These are phyloP conservation scores for Phytophthora chlamydospora DNA, from an alignment of 352 stramenopile genomes.

Conservation along the genomic window DNA sequence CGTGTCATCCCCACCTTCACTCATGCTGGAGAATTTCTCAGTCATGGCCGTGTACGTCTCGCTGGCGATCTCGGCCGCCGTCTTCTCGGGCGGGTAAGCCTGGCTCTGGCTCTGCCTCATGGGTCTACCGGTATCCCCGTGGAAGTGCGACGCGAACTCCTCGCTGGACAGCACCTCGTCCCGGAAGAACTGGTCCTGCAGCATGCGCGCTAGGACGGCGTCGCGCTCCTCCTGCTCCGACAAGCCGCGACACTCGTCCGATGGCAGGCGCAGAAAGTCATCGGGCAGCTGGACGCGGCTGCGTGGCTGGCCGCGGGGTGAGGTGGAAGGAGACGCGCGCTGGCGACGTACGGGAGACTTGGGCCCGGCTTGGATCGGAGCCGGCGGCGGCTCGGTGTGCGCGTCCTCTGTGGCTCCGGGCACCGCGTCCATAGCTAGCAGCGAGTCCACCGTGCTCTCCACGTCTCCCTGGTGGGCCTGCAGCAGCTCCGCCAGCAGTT, in stretches of 20 bases:
- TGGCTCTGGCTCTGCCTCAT: constrained; percentile 21
- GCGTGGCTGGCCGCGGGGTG: constrained; percentile 13
- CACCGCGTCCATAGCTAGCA: constrained; percentile 71
- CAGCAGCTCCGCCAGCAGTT: constrained; percentile 66
- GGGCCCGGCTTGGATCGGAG: constrained; percentile 15
- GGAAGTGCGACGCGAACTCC: constrained; percentile 80
- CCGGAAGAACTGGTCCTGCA: constrained; percentile 87
- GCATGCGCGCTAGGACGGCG: constrained; percentile 73
- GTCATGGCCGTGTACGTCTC: constrained; percentile 77
- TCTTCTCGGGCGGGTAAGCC: constrained; percentile 60
- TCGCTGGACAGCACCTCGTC: constrained; percentile 72
- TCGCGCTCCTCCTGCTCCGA: constrained; percentile 78
- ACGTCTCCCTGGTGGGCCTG: constrained; percentile 70
- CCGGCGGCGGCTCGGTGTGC: constrained; percentile 10
- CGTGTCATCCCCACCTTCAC: constrained; percentile 50
- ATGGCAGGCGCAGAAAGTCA: constrained; percentile 75
- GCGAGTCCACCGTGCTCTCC: constrained; percentile 76
- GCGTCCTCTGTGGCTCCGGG: constrained; percentile 1
- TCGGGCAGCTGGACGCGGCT: constrained; percentile 56
- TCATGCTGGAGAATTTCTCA: constrained; percentile 78
- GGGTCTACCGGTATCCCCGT: constrained; percentile 25
- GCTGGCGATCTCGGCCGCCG: constrained; percentile 67
- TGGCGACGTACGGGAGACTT: constrained; percentile 13
- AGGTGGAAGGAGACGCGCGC: constrained; percentile 23
- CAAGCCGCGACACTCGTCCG: constrained; percentile 31